Conservation (phyloP, 2,329 filamentous ascomycete species). For the Colletotrichum acutatum region DNA sequence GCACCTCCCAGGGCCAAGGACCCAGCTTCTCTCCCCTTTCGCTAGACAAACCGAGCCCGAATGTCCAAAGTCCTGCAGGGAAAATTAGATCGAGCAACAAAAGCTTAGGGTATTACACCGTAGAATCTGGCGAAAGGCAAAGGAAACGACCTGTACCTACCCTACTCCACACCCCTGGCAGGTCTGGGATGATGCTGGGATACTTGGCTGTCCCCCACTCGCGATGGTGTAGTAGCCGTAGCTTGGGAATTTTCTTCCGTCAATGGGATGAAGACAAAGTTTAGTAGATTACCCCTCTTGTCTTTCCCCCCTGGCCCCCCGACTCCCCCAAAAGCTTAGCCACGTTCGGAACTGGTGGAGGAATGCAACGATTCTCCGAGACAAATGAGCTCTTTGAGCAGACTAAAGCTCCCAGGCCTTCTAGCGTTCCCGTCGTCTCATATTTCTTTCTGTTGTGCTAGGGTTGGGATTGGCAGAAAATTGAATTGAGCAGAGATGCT, state of each 20-base stretch:
- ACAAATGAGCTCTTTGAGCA: background rate
- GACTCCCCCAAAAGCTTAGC: background rate
- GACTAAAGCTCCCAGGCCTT: background rate
- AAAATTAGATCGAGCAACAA: background rate
- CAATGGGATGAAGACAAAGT: conserved; percentile 21
- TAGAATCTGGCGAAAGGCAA: background rate
- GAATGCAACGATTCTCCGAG: background rate
- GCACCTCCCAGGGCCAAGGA: background rate
- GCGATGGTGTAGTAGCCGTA: background rate
- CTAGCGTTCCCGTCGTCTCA: background rate
- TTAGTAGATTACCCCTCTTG: background rate
- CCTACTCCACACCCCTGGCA: conserved; percentile 6
- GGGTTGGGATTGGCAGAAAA: background rate
- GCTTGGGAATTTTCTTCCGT: conserved; percentile 28
- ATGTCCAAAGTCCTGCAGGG: background rate
- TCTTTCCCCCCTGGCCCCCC: background rate
- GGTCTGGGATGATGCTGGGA: conserved; percentile 21
- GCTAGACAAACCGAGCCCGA: background rate
- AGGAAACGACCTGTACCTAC: too few species aligned
- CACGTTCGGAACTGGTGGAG: background rate
- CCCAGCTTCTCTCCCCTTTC: background rate
- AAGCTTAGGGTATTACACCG: background rate
- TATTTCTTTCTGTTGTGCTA: background rate
- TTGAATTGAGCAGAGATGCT: background rate
- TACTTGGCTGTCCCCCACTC: background rate